These are phyloP conservation scores for Heterobasidion parviporum DNA, from an alignment of 1,284 basidiomycete species.

Conservation along the genomic window DNA sequence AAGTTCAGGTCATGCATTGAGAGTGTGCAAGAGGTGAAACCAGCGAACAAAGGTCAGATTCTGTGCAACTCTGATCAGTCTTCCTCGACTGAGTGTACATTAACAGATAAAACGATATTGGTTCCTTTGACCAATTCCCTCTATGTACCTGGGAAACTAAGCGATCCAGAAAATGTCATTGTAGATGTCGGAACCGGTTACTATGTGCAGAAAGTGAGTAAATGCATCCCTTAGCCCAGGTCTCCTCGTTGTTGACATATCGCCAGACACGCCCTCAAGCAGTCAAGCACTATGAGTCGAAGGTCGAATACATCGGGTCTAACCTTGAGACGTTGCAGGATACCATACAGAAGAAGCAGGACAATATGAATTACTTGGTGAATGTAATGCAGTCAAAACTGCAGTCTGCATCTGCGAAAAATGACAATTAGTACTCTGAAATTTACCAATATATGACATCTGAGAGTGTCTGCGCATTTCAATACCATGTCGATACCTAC, in stretches of 20 bases:
- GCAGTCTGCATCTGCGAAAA: constrained; percentile 33
- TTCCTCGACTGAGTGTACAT: not conserved
- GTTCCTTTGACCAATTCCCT: constrained; percentile 92
- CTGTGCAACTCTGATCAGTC: not conserved
- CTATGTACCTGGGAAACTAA: constrained; percentile 89
- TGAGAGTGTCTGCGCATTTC: not conserved
- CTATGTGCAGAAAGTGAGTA: constrained; percentile 84
- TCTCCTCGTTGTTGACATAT: not conserved
- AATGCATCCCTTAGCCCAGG: not conserved
- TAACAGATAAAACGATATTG: constrained; percentile 77
- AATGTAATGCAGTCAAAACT: constrained; percentile 75
- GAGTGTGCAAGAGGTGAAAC: constrained; percentile 73
- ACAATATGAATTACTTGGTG: constrained; percentile 72
- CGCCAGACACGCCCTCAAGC: constrained; percentile 74
- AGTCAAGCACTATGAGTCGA: constrained; percentile 64
- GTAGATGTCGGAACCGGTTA: constrained; percentile 97
- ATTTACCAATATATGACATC: not conserved
- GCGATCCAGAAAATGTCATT: constrained; percentile 80
- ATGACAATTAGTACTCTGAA: constrained; percentile 15
- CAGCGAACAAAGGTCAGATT: constrained; percentile 59
- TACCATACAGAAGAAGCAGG: constrained; percentile 83
- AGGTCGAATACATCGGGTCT: constrained; percentile 69
- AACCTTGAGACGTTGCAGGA: constrained; percentile 82
- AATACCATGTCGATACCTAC: not conserved
- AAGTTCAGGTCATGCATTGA: constrained; percentile 89